Base-by-base conservation (phyloP, 2,329 filamentous ascomycete genomes). In the Blastomyces silverae region DNA sequence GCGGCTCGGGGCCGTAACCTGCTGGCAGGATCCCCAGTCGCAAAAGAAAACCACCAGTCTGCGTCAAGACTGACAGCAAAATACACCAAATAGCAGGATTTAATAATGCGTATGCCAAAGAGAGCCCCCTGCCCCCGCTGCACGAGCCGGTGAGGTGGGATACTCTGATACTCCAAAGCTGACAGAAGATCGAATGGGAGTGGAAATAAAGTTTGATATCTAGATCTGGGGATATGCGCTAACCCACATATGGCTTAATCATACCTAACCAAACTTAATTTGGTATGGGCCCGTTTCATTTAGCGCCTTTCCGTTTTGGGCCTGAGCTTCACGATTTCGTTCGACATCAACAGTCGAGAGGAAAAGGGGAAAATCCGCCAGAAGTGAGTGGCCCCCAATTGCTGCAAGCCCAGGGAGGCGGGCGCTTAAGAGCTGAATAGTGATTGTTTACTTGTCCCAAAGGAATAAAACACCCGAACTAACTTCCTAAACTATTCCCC, bases 291-390 rank as follows among this genome's bases (percentile, higher is more conserved):
- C 15, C 2, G 17, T 53, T 62, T 62, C n/a, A 39, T 42, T 22
- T 52, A 34, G 44, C 59, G 59, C 42, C 59, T 50, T 61, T n/a
- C 42, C 10, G 11, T 42, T 56, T 56, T 34, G n/a, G 15, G 22
- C 31, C 56, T 20, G 5, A 20, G 39, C 5, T 42, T 59, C n/a
- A n/a, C 3, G 56, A 59, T 15, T 59, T 25, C 56, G 56, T 59
- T 28, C 22, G 57, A 60, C 20, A 28, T 60, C 57, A 46, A 44
- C 13, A 28, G 8, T 42, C 39, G 5, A 22, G 11, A 44, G n/a
- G 22, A 46, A 37, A 60, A 13, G 7, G n/a, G n/a, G n/a, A n/a
- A 28, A 28, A 28, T 28, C 39, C 1, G 0, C 11, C 31, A 31
- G 39, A n/a, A 31, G 31, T 37, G 34, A 46, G 31, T 10, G 34